Evolutionary conservation across 768 basidiomycete species (phyloP).

Genomic region (Leccinum rimulosum): DNA sequence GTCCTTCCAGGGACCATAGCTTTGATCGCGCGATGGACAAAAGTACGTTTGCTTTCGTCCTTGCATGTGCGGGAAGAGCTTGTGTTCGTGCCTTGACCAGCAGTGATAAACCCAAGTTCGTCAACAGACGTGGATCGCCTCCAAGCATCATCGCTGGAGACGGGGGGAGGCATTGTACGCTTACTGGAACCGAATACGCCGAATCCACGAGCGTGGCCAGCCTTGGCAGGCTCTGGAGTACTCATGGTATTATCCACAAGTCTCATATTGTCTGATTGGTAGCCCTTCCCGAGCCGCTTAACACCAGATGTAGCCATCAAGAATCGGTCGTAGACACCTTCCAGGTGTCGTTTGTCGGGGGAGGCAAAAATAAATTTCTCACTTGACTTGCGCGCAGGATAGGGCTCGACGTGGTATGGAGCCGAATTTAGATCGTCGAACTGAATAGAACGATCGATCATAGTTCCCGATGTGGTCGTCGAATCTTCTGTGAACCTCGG

Average conservation of each 20-base stretch:
- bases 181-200: constrained; percentile 35
- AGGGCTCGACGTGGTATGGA: constrained; percentile 62
- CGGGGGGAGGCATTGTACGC: constrained; percentile 65
- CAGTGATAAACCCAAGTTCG: constrained; percentile 59
- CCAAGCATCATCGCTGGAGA: constrained; percentile 62
- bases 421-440: constrained; percentile 56
- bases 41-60: constrained; percentile 42
- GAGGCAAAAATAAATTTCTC: constrained; percentile 44
- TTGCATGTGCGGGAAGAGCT: constrained; percentile 29
- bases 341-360: constrained; percentile 57
- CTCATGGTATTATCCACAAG: constrained; percentile 37
- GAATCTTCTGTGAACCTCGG: constrained; percentile 39
- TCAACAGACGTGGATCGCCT: constrained; percentile 52
- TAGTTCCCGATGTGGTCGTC: constrained; percentile 24
- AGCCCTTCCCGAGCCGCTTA: constrained; percentile 76
- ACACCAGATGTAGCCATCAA: constrained; percentile 81
- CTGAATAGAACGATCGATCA: constrained; percentile 9
- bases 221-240: constrained; percentile 20
- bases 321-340: constrained; percentile 79
- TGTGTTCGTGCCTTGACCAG: constrained; percentile 26
- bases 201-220: constrained; percentile 23
- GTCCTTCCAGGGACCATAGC: constrained; percentile 70
- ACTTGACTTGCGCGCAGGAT: constrained; percentile 47
- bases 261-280: constrained; percentile 65
- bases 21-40: constrained; percentile 71